Percentiles rank a stretch among this genome's conserved stretches.
Evolutionary conservation across 768 basidiomycete species (phyloP).

Genomic region (Pleurotus giganteus): DNA sequence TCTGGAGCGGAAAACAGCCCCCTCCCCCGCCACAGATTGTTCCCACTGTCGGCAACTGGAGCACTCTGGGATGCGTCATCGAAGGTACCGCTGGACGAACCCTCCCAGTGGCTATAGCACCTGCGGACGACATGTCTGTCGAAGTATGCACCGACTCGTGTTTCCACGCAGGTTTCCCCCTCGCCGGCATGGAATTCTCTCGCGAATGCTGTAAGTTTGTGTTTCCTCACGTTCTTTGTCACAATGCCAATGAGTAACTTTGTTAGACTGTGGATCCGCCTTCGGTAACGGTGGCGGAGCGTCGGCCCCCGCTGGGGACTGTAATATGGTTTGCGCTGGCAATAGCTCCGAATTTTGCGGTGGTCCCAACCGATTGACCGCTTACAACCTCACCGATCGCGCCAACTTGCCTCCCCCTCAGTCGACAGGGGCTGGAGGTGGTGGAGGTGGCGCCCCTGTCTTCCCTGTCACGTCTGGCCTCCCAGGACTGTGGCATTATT

Average conservation of each 20-base stretch:
- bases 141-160: conserved; percentile 62
- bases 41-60: conserved; percentile 60
- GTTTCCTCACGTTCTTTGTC: conserved; percentile 12
- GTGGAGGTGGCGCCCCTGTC: conserved; percentile 24
- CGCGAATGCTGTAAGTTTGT: conserved; percentile 52
- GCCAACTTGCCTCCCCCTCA: conserved; percentile 38
- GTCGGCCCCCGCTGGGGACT: conserved; percentile 47
- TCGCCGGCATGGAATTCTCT: conserved; percentile 40
- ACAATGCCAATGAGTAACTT: conserved; percentile 9
- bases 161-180: conserved; percentile 45
- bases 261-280: conserved; percentile 47
- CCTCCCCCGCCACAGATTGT: conserved; percentile 54
- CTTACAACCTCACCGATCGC: conserved; percentile 70
- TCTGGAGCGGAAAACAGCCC: conserved; percentile 57
- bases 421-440: conserved; percentile 34
- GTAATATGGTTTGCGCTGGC: conserved; percentile 66
- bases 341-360: conserved; percentile 69
- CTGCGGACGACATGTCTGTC: conserved; percentile 46
- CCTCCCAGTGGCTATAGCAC: conserved; percentile 32
- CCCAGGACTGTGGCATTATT: conserved; percentile 56
- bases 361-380: conserved; percentile 62
- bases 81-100: conserved; percentile 43
- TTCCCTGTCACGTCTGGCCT: conserved; percentile 51
- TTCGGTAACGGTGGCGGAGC: conserved; percentile 44
- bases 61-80: conserved; percentile 67